Base-by-base conservation (phyloP, 2,329 filamentous ascomycete species). In the Leptodontidium sp. region DNA sequence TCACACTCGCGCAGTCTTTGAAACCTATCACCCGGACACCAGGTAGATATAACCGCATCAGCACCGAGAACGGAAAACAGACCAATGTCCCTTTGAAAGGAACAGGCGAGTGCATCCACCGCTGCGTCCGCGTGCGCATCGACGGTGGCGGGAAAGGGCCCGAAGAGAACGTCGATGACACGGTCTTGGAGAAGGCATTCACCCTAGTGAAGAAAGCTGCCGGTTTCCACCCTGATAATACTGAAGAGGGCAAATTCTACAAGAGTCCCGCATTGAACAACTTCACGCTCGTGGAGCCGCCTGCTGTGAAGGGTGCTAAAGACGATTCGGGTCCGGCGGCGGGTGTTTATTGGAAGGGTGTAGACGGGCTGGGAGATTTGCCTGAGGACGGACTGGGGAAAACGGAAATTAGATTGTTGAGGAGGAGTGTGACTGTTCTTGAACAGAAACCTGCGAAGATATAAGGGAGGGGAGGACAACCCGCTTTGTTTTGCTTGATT, bases 51-150 rank as follows among this genome's bases (percentile, higher is more conserved):
- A 70, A 78, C 45, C 71, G 77, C 11, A 74, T 79, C 14, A 77
- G 80, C 69, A 76, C 77, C 55, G 75, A 77, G 38, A 78, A 75
- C 4, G 81, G 81, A 64, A 68, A 73, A 35, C 75, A 77, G 50
- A 79, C 76, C 0, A 71, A 68, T 4, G 71, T 77, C 62, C 76
- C 77, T 6, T 70, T 82, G 24, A 65, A 76, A 1, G 72, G 75
- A 21, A 82, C 80, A 0, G 66, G 71, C 29, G 80, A 82, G 72
- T 71, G 73, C 17, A 73, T 82, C 63, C 71, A 78, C 61, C 73
- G 74, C 68, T 64, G 76, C 71, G 71, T 79, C 68, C 57, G 78
- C 67, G 50, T 71, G 9, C 17, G 78, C 66, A 71, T 74, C 38
- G 47, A 78, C 40, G 63, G 71, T 43, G 58, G 73, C 55, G 62